Conservation (phyloP, 306 rosid genomes). For the Lupinus albus region DNA sequence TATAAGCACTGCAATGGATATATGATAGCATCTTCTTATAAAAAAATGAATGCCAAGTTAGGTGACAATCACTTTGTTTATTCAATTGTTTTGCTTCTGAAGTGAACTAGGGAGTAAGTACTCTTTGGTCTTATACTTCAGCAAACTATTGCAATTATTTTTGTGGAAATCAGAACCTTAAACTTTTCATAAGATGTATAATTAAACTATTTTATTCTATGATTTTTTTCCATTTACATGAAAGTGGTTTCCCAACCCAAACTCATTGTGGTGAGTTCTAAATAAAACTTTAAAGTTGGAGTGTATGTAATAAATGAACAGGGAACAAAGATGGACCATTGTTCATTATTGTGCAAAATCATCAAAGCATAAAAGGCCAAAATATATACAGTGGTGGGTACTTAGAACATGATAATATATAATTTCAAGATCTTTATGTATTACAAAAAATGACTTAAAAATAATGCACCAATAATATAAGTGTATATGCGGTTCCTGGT, state of each 20-base stretch:
- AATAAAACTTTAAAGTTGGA: constrained; percentile 18
- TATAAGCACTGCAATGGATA: background rate
- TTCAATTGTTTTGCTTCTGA: constrained; percentile 24
- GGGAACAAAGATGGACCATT: constrained; percentile 17
- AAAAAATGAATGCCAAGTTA: background rate
- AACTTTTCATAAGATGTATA: constrained; percentile 23
- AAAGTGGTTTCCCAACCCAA: constrained; percentile 32
- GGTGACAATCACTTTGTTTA: constrained; percentile 19
- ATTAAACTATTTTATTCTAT: constrained; percentile 1
- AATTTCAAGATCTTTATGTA: constrained; percentile 6
- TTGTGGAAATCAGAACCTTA: background rate
- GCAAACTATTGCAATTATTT: constrained; percentile 12
- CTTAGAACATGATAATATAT: constrained; percentile 23
- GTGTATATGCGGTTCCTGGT: constrained; percentile 44
- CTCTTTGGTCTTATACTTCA: background rate
- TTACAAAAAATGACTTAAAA: constrained; percentile 37
- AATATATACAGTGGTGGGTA: constrained; percentile 6
- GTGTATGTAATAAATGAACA: constrained; percentile 31
- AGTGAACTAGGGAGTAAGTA: background rate
- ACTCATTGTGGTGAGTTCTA: constrained; percentile 20
- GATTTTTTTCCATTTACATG: constrained; percentile 14
- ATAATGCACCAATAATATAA: constrained; percentile 43
- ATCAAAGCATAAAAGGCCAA: constrained; percentile 33
- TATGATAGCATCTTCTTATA: background rate
- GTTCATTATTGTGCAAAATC: constrained; percentile 35